Evolutionary conservation across 129 eudicot species (phyloP), one percentile per base, ranked within the genome.

Genomic region (Dittrichia graveolens): DNA sequence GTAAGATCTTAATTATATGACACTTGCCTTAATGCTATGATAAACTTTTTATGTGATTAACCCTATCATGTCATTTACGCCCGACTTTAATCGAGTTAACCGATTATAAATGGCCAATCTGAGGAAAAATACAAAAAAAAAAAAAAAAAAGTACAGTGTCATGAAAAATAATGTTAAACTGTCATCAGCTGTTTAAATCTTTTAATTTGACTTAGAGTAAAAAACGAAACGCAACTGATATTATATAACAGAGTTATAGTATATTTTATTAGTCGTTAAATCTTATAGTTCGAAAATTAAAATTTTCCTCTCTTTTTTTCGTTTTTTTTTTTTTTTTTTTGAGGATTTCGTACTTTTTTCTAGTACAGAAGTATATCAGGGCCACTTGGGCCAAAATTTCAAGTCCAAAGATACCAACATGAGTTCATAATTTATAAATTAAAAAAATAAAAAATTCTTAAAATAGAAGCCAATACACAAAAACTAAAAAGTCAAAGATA

Each of bases 361-460:
- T 12, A 35, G 66, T 57, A 13, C 57, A 48, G 61, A 24, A 49
- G 41, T 48, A 66, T 11, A 66, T 42, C 10, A 54, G 14, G 67
- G 47, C 75, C 75, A 76, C 54, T 39, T 67, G 81, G 81, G 81
- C 75, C 75, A 8, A 45, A 41, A 16, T 63, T 16, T 42, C 8
- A 13, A 61, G 65, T 45, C 81, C 63, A 62, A 50, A 13, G 24
- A 16, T 41, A 50, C 76, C 62, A 62, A 11, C 11, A 44, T 24
- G 31, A 24, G 31, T 24, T 24, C 31, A 24, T 24, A 24, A 24
- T 24, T 40, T 38, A 39, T 45, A 50, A n/a, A 74, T 49, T 13
- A 67, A 47, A 48, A 16, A 6, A 39, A 42, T 5, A 45, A 42
- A 41, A 13, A 53, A 39, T 13, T 45, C 5, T 24, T 35, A 11